These are phyloP conservation scores for Phoma herbarum DNA, from an alignment of 2,329 filamentous ascomycete genomes.

Conservation along the genomic window DNA sequence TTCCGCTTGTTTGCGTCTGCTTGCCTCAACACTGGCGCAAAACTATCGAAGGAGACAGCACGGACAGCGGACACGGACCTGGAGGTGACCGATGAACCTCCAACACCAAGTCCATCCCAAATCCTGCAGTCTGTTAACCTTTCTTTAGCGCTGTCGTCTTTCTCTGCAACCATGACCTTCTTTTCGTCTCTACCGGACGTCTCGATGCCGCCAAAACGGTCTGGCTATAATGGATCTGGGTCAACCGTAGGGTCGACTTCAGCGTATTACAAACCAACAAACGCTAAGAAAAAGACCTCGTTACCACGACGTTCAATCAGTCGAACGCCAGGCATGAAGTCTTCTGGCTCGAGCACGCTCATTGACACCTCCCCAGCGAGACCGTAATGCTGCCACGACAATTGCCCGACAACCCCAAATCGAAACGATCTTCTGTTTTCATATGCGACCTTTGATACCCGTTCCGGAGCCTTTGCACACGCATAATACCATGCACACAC, in stretches of 20 bases:
- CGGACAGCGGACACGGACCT: constrained; percentile 41
- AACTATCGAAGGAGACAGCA: constrained; percentile 86
- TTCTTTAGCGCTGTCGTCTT: constrained; percentile 35
- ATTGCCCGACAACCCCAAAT: constrained; percentile 32
- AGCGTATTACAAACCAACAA: background rate
- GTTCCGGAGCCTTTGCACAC: constrained; percentile 27
- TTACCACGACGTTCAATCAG: constrained; percentile 30
- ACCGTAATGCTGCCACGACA: constrained; percentile 47
- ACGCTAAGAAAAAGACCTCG: constrained; percentile 9
- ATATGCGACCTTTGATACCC: constrained; percentile 40
- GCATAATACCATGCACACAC: background rate
- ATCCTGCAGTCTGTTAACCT: constrained; percentile 36
- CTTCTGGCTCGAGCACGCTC: constrained; percentile 45
- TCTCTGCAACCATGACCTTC: constrained; percentile 27
- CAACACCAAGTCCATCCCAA: constrained; percentile 36
- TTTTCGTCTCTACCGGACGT: constrained; percentile 11
- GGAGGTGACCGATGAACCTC: constrained; percentile 48
- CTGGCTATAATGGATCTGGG: constrained; percentile 6
- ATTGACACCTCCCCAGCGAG: constrained; percentile 34
- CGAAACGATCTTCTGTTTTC: constrained; percentile 28
- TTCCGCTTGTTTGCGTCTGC: constrained; percentile 95
- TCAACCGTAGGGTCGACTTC: constrained; percentile 6
- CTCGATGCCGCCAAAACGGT: constrained; percentile 7
- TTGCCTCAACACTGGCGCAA: constrained; percentile 95
- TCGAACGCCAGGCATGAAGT: constrained; percentile 30